A percentile compares a stretch with the other conserved stretches of the same genome.
phyloP scores from a whole-genome alignment of 1,139 yeast species.

The Blastobotrys ciferrii region DNA sequence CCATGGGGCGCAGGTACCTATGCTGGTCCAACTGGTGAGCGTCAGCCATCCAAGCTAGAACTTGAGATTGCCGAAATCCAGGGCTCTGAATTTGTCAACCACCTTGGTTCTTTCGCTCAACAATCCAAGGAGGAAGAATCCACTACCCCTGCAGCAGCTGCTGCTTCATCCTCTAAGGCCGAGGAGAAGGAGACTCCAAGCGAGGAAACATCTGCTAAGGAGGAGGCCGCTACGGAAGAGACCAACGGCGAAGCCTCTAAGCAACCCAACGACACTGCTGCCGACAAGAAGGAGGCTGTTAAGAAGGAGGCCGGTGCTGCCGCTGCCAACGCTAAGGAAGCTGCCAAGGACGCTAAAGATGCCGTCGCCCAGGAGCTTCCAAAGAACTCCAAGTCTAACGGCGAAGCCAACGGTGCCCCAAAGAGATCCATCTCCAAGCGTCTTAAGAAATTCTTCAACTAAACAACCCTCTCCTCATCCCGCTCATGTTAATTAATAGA shows the following conservation, averaged over 20 bases:
- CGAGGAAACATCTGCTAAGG: too few species aligned
- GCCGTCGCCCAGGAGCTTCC: neutral
- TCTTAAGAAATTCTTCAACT: neutral
- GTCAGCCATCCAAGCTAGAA: conserved; percentile 68
- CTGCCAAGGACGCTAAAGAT: neutral
- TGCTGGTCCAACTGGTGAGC: conserved; percentile 78
- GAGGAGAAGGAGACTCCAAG: too few species aligned
- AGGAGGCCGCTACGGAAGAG: too few species aligned
- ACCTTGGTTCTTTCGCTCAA: neutral
- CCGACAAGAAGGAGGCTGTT: neutral
- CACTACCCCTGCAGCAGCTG: neutral
- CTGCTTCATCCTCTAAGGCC: neutral
- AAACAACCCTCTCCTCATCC: neutral
- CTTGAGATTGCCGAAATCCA: conserved; percentile 60
- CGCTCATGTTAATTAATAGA: neutral
- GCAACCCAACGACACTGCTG: neutral
- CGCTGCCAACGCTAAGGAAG: neutral
- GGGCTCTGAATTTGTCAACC: conserved; percentile 55
- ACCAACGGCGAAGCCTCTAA: too few species aligned
- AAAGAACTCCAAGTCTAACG: neutral
- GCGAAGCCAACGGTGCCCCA: neutral
- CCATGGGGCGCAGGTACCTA: conserved; percentile 88
- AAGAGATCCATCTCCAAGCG: neutral
- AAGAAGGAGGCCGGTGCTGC: neutral
- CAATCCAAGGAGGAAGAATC: neutral